A percentile compares a stretch with the other conserved stretches of the same genome.
These are phyloP conservation scores for Leccinum cinnamomeum DNA, from an alignment of 1,284 basidiomycete genomes.

Conservation along the genomic window DNA sequence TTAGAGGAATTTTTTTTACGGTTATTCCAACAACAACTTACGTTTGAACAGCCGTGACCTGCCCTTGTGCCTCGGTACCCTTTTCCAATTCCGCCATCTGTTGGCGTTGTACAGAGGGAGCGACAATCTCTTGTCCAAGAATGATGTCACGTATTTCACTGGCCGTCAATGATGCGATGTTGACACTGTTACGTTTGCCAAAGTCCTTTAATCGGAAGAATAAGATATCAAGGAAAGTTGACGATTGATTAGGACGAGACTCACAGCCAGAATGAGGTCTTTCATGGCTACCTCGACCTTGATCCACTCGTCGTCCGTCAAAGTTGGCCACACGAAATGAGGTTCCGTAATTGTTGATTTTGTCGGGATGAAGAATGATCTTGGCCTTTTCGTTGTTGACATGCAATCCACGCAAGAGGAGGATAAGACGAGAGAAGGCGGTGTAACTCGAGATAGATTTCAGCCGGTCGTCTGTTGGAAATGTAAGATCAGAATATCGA, in stretches of 20 bases:
- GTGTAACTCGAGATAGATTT: conserved; percentile 99
- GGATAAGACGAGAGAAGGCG: conserved; percentile 96
- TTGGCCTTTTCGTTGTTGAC: conserved; percentile 99
- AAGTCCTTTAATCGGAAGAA: conserved; percentile 67
- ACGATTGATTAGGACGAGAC: conserved; percentile 22
- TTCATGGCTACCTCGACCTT: conserved; percentile 98
- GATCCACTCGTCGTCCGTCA: conserved; percentile 98
- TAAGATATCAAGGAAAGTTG: conserved; percentile 1
- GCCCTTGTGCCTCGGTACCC: conserved; percentile 88
- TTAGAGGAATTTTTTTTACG: conserved; percentile 15
- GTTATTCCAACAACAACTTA: conserved; percentile 34
- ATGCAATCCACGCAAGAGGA: conserved; percentile 93
- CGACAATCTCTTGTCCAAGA: conserved; percentile 95
- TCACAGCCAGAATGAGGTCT: conserved; percentile 83
- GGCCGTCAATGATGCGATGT: conserved; percentile 94
- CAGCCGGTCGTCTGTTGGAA: conserved; percentile 85
- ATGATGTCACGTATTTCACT: conserved; percentile 98
- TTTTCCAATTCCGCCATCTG: conserved; percentile 99
- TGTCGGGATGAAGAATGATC: conserved; percentile 86
- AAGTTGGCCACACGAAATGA: conserved; percentile 97
- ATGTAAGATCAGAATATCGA: conserved; percentile 7
- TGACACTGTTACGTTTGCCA: conserved; percentile 98
- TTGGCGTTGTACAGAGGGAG: conserved; percentile 91
- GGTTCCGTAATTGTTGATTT: conserved; percentile 96
- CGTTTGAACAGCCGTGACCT: conserved; percentile 97